Conservation (phyloP, 495 filamentous ascomycete genomes). For the Neurospora sp. region DNA sequence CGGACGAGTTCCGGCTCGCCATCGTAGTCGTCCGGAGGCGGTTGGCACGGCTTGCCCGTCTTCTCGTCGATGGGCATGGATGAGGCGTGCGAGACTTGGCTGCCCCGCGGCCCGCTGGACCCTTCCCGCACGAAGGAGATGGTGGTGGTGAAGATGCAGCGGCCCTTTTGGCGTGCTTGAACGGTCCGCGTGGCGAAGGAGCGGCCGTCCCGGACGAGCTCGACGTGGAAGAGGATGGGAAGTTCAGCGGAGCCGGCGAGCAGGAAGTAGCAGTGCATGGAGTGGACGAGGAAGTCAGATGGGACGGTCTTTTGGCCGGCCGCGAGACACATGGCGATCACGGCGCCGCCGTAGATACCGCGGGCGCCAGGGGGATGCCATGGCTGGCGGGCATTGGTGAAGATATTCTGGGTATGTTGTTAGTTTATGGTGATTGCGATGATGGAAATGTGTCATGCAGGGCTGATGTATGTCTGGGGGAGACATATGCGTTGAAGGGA, state of each 20-base stretch:
- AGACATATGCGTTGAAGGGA: not conserved
- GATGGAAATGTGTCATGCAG: not conserved
- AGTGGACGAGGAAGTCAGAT: constrained; percentile 69
- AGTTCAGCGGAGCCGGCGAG: constrained; percentile 75
- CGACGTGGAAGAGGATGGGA: constrained; percentile 84
- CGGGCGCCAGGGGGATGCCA: constrained; percentile 89
- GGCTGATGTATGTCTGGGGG: constrained; percentile 3
- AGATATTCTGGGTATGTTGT: constrained; percentile 53
- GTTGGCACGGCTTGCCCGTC: constrained; percentile 10
- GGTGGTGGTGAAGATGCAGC: constrained; percentile 88
- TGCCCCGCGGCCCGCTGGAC: constrained; percentile 44
- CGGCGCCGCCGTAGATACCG: constrained; percentile 85
- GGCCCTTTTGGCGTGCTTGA: constrained; percentile 81
- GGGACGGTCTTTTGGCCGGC: constrained; percentile 84
- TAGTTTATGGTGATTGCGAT: not conserved
- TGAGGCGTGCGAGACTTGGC: constrained; percentile 49
- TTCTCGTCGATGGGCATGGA: constrained; percentile 43
- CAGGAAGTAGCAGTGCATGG: constrained; percentile 98
- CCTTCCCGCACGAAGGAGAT: constrained; percentile 72
- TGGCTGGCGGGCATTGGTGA: constrained; percentile 81
- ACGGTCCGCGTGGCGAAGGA: constrained; percentile 92
- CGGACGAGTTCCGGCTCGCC: constrained; percentile 25
- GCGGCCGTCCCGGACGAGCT: constrained; percentile 80
- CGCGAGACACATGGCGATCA: constrained; percentile 83
- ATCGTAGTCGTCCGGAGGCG: constrained; percentile 29